Evolutionary conservation across 2,329 filamentous ascomycete species (phyloP), one percentile per base, ranked within the genome.

Genomic region (Xylaria sp.): DNA sequence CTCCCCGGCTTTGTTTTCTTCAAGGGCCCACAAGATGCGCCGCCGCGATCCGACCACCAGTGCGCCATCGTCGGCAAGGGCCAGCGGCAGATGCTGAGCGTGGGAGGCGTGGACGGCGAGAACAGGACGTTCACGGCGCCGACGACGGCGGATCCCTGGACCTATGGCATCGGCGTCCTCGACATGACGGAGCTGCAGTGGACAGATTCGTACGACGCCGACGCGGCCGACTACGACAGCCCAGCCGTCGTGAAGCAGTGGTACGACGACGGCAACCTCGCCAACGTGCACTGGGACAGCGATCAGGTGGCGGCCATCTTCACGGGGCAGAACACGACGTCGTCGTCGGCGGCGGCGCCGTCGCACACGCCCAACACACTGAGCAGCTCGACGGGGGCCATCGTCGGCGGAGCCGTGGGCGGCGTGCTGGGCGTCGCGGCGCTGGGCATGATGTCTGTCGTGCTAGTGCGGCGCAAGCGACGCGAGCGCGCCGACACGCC

Each of bases 1-100:
- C 73, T 83, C 0, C 81, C 81, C 2, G 80, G 79, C 1, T 82
- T 83, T 65, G 66, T 75, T 25, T 82, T 81, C 71, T 79, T 80
- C 67, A 73, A 78, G 68, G 76, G 76, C 48, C 63, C 74, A 3
- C 66, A 67, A 37, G 41, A 71, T 5, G 73, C 74, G 0, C 75
- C 74, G 2, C 72, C 72, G 10, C 77, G 78, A 4, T 73, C 75
- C 12, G 76, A 79, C 41, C 80, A 81, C 34, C 72, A 74, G 3
- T 84, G 82, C 67, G 76, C 76, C 4, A 71, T 81, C 3, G 76
- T 82, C 23, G 80, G 80, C 8, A 73, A 74, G 9, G 80, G 80
- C 2, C 73, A 74, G 39, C 73, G 81, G 25, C 82, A 84, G 68
- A 80, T 84, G 81, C 64, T 84, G 1, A 78, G 78, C 20, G 70